A percentile compares a stretch with the other conserved stretches of the same genome.
Conservation (phyloP, 2,329 filamentous ascomycete genomes). For the Epichloe sibirici region DNA sequence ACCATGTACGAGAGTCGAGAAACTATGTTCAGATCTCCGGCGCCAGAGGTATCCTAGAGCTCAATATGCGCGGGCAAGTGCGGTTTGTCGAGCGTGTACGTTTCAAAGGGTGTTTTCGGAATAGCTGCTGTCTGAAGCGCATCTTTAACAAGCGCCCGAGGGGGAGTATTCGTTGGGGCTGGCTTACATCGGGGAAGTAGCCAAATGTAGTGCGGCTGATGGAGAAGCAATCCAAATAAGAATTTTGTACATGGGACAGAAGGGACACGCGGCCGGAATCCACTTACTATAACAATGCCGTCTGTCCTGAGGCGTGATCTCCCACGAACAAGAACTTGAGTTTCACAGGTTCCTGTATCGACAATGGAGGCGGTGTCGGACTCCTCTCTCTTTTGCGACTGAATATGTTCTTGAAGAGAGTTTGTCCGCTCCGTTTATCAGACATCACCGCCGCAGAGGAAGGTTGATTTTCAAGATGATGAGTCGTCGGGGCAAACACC, state of each 20-base stretch:
- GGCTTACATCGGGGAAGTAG: constrained; percentile 25
- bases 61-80: constrained; percentile 19
- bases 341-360: constrained; percentile 6
- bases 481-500: too few species aligned
- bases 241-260: background rate
- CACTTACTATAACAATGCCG: constrained; percentile 26
- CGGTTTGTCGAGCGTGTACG: constrained; percentile 17
- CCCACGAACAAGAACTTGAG: constrained; percentile 27
- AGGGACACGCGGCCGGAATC: background rate
- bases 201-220: constrained; percentile 24
- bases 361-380: constrained; percentile 2
- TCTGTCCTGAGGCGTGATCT: constrained; percentile 20
- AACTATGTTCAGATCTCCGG: constrained; percentile 23
- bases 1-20: constrained; percentile 21
- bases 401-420: background rate
- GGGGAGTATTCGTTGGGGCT: background rate
- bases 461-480: background rate
- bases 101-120: constrained; percentile 22
- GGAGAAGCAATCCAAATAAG: background rate
- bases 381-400: constrained; percentile 12
- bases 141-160: background rate
- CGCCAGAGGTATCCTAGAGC: constrained; percentile 29
- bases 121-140: constrained; percentile 19
- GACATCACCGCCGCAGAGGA: background rate
- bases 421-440: background rate